Base-by-base conservation (phyloP, 495 filamentous ascomycete species). In the Bathelium albidoporum region DNA sequence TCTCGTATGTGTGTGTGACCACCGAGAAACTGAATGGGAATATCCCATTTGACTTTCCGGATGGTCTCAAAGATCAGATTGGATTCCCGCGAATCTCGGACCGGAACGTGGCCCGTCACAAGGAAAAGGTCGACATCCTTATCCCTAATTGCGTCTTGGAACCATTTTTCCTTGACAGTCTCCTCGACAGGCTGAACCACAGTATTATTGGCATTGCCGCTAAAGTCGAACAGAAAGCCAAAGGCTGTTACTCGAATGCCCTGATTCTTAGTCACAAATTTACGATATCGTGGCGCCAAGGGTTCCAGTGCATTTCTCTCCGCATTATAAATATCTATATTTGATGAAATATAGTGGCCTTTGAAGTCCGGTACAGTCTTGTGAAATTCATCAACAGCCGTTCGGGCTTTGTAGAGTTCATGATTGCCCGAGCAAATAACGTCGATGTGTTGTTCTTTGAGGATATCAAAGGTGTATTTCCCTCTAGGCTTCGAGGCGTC, bases 181-280 rank as follows among this genome's bases (percentile, higher is more conserved):
- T 90, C 80, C 63, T 86, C 80, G 5, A 96, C 90, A 0, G 81
- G 82, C 66, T 89, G 85, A 9, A 97, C 89, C 12, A 89, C 75
- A 0, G 90, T 96, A 69, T 96, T 97, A 68, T 95, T 91, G 31
- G 85, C 85, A 70, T 95, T 96, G 18, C 86, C 87, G 5, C 79
- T 88, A 69, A 98, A 98, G 74, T 98, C 85, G 74, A 95, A 98
- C 2, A 98, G 76, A 70, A 97, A 97, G 29, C 95, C 94, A 70
- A 98, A 89, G 1, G 92, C 89, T 39, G 91, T 78, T 62, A 98
- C 85, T 28, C 88, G 85, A 64, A 95, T 85, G 22, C 86, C 86
- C 65, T 90, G 87, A 45, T 94, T 89, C 75, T 91, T 88, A 14
- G 95, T 97, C 29, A 82, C 89, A 72, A 98, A 95, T 72, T 89